Evolutionary conservation across 176 grass and related monocot species (phyloP), one percentile per base, ranked within the genome.

Genomic region (Eleusine coracana): DNA sequence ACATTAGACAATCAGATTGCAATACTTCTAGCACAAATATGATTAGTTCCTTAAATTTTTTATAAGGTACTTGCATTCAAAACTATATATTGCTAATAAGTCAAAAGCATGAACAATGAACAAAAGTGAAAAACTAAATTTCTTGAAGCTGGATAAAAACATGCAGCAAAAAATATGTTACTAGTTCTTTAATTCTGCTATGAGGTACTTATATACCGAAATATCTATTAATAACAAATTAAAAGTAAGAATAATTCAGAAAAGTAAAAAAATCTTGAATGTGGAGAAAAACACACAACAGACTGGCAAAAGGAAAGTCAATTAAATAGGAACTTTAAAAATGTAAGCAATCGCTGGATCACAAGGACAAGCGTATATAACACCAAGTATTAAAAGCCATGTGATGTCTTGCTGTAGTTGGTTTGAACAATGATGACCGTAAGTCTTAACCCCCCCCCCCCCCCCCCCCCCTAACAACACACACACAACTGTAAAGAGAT

Each of bases 1-100:
- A 50, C 51, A 61, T n/a, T 70, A 63, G 6, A 31, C 12, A 50
- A 62, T 77, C 65, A 77, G 40, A 87, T 70, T 27, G 17, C 63
- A 76, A 18, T 48, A 29, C 51, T 76, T 34, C 12, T 31, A 67
- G 34, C 2, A 10, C 64, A 40, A 8, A 59, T 82, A 42, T 87
- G 70, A n/a, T 18, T 23, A 77, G 28, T 36, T 66, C 31, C 7
- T 51, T 60, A 28, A 79, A 52, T 23, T 2, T 38, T 1, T 16
- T 55, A 55, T 17, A 55, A 55, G 51, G 3, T 20, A 20, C 51
- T 20, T 55, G 20, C 5, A 55, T 55, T 20, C 6, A 3, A 20
- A 55, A 55, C 15, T 55, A 55, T 55, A 17, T 46, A 46, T 10
- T 46, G 11, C 2, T 46, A 10, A 46, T 11, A 46, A 46, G 44